phyloP scores from a whole-genome alignment of 106 monocot genomes.

The Iris macrosiphon region DNA sequence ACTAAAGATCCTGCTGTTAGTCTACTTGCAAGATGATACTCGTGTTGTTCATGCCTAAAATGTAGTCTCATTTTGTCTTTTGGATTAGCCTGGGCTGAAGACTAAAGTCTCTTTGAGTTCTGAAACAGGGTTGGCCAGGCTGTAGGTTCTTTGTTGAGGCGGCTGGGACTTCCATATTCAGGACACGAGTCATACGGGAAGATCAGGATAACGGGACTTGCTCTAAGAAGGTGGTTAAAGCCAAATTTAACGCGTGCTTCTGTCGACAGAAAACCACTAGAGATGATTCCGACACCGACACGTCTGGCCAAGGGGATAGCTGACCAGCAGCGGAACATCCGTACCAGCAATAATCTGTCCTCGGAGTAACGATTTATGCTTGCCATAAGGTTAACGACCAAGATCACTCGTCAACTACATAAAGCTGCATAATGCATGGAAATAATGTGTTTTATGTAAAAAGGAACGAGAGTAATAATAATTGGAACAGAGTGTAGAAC shows the following conservation, averaged over 20 bases:
- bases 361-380: constrained; percentile 26
- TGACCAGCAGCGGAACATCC: constrained; percentile 80
- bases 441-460: too few relatives aligned
- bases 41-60: too few relatives aligned
- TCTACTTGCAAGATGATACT: too few relatives aligned
- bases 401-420: too few relatives aligned
- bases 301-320: constrained; percentile 63
- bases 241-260: constrained; percentile 45
- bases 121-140: constrained; percentile 72
- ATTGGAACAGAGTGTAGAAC: too few relatives aligned
- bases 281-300: constrained; percentile 28
- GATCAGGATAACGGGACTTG: constrained; percentile 62
- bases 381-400: too few relatives aligned
- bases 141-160: constrained; percentile 65
- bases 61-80: too few relatives aligned
- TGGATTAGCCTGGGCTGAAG: too few relatives aligned
- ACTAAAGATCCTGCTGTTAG: too few relatives aligned
- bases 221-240: constrained; percentile 80
- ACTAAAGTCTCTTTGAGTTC: too few relatives aligned
- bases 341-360: constrained; percentile 44
- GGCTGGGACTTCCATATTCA: constrained; percentile 57
- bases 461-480: too few relatives aligned
- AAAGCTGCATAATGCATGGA: too few relatives aligned
- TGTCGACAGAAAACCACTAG: constrained; percentile 21
- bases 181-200: constrained; percentile 85